Evolutionary conservation across 345 rosid species (phyloP).

Genomic region (sweet orange (Citrus sinensis)): DVS_A1.0 CM039166.1:23977501-23978000

Average conservation of each 20-base stretch:
- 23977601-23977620: neutral
- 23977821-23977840: neutral
- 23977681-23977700: neutral
- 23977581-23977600: neutral
- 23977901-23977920: too few species aligned
- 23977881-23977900: too few species aligned
- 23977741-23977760: neutral
- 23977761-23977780: neutral
- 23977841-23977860: neutral
- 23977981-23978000: neutral
- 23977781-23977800: neutral
- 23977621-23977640: neutral
- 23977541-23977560: neutral
- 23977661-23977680: neutral
- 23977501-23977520: neutral
- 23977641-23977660: too few species aligned
- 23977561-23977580: neutral
- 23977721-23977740: neutral
- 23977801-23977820: neutral
- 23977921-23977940: neutral
- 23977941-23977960: neutral
- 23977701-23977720: neutral
- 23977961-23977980: neutral
- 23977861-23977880: too few species aligned
- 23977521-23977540: conserved; percentile 2